Evolutionary conservation across 805 yeast species (phyloP), one percentile per base, ranked within the genome.

Genomic region (Ascoidea rubescens): DNA sequence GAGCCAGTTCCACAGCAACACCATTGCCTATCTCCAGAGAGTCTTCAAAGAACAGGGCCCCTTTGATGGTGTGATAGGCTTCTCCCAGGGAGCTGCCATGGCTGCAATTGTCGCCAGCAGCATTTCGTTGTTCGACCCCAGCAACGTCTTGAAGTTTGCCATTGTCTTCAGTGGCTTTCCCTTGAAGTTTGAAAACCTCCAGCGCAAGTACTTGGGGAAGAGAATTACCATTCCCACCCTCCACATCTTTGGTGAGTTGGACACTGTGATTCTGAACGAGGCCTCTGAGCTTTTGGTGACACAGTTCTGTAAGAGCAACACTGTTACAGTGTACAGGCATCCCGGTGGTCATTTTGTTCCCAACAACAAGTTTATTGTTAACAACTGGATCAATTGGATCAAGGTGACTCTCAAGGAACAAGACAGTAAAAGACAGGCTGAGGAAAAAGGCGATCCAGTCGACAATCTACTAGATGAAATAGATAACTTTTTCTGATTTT

Each of bases 331-430:
- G 10, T 68, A 84, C 54, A 83, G 78, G 57, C 99, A 91, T 62
- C 97, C 97, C 6, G 98, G 99, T 55, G 97, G 98, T 1, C 99
- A 91, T 63, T 89, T 85, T 69, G 96, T 91, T 48, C 99, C 98
- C 31, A 88, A 87, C 67, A 83, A 89, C 50, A 86, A 85, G 21
- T 51, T 53, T 62, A 65, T 5, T 44, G 59, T 47, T 52, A 56
- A 49, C 47, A 53, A 54, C 46, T 48, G 57, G 55, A 42, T 51
- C 8, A 45, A 48, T 48, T 51, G 59, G 57, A 53, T 55, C n/a
- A n/a, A n/a, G n/a, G n/a, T n/a, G n/a, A n/a, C n/a, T 21, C 57
- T 67, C 6, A 69, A 62, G 52, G 71, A 70, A 5, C 49, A 61
- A n/a, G 52, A 54, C 12, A 66, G 64, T 53, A 66, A 64, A 5